Evolutionary conservation across 805 yeast species (phyloP), one percentile per base, ranked within the genome.

Genomic region (Starmera amethionina): DNA sequence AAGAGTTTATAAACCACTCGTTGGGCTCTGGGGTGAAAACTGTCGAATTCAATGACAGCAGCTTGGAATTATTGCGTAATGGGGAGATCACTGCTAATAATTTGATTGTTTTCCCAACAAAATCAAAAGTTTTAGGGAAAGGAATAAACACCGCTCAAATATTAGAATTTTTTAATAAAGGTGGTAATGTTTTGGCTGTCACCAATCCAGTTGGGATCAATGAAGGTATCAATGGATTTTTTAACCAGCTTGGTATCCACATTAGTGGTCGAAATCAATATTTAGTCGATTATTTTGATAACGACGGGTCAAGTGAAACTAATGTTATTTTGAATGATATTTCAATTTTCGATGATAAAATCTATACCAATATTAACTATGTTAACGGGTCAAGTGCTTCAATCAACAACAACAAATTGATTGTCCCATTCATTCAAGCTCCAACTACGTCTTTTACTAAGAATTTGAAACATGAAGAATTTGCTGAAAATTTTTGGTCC

Each of bases 191-290:
- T 8, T 52, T 93, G 14, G 73, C 79, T 12, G 65, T 86, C 12
- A 72, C 82, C 0, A 62, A 72, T 32, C 72, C 79, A 18, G 46
- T 51, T 8, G 74, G 72, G 14, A 53, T 70, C 13, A 75, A 81
- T 32, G 85, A 82, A 22, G 73, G 80, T 15, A 62, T 82, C 30
- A 75, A 86, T 44, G 64, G 72, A 3, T 80, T 82, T 51, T 71
- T 86, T 47, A 75, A 78, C 52, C 87, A 89, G 56, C 62, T 89
- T 47, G 98, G 96, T 29, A 79, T 93, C 39, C 75, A 68, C 52
- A 84, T 96, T 42, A 73, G 93, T 37, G 94, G 96, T 43, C 82
- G 77, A 55, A 80, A 77, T 38, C 78, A 75, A 57, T 59, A 65
- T 40, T 63, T 82, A 35, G 58, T 70, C 8, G 95, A 88, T 59